phyloP scores from a whole-genome alignment of 73 alveolate genomes.

The Stentor coeruleus region DNA sequence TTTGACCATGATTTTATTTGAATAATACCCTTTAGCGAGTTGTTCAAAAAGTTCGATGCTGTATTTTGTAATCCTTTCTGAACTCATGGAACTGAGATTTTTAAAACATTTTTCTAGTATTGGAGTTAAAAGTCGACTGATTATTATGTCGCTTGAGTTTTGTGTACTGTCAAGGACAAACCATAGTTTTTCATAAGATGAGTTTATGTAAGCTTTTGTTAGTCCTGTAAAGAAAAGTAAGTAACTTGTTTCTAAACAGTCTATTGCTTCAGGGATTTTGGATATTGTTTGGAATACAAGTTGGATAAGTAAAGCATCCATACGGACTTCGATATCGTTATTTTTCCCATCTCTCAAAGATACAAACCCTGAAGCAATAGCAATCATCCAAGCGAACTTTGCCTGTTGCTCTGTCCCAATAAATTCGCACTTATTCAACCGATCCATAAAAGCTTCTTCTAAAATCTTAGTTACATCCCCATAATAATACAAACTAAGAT shows the following conservation, averaged over 20 bases:
- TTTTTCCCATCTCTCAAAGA: background rate
- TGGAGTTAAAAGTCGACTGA: background rate
- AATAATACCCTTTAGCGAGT: background rate
- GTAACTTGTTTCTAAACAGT: background rate
- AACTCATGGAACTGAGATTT: background rate
- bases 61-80: background rate
- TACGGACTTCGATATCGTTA: background rate
- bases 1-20: slow-evolving; percentile 7
- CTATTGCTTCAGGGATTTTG: background rate
- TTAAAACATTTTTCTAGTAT: background rate
- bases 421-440: background rate
- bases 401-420: background rate
- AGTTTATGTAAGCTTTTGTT: slow-evolving; percentile 5
- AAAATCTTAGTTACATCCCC: background rate
- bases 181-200: slow-evolving; percentile 16
- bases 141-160: background rate
- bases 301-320: background rate
- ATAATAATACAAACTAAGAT: background rate
- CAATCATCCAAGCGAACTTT: slow-evolving; percentile 4
- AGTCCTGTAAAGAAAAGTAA: background rate
- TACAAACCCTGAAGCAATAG: slow-evolving; percentile 10
- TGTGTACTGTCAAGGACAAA: background rate
- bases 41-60: slow-evolving; percentile 21
- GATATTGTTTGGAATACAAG: background rate
- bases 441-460: background rate